Conservation (phyloP, 768 basidiomycete genomes). For the Tylopilus rubrobrunneus region DNA sequence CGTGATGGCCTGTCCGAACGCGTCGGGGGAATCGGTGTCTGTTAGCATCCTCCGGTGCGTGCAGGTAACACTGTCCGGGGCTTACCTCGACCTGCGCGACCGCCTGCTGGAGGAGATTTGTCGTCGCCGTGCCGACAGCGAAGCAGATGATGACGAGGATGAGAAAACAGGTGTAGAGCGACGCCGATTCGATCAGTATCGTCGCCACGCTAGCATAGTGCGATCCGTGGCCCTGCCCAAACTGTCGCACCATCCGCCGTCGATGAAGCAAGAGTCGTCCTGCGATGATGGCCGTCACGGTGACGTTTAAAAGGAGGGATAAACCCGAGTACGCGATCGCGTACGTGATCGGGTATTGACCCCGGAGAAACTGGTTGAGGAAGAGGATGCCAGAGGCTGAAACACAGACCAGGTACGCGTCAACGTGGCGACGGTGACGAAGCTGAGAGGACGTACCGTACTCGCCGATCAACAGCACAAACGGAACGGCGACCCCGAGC, state of each 20-base stretch:
- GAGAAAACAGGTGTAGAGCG: conserved; percentile 13
- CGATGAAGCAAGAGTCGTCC: conserved; percentile 14
- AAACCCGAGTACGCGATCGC: conserved; percentile 6
- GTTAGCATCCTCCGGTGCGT: not conserved
- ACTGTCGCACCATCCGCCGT: conserved; percentile 5
- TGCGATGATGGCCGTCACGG: conserved; percentile 17
- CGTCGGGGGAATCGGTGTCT: not conserved
- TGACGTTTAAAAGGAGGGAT: conserved; percentile 13
- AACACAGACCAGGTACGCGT: not conserved
- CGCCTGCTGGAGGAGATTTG: conserved; percentile 13
- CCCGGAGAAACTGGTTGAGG: not conserved
- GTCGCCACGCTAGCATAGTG: conserved; percentile 7
- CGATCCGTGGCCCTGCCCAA: conserved; percentile 14
- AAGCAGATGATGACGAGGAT: conserved; percentile 14
- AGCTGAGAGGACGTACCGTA: conserved; percentile 6
- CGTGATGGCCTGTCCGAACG: conserved; percentile 8
- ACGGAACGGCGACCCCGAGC: conserved; percentile 9
- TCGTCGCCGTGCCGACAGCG: not conserved
- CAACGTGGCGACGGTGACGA: not conserved
- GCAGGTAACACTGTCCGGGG: not conserved
- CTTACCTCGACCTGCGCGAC: conserved; percentile 21
- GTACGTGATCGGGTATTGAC: not conserved
- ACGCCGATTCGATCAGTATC: conserved; percentile 19
- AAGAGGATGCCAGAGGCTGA: conserved; percentile 8
- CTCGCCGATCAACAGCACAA: conserved; percentile 2